Percentiles rank a stretch among this genome's conserved stretches.
phyloP scores from a whole-genome alignment of 306 rosid genomes.

The Cucurbita argyrosperma region DNA sequence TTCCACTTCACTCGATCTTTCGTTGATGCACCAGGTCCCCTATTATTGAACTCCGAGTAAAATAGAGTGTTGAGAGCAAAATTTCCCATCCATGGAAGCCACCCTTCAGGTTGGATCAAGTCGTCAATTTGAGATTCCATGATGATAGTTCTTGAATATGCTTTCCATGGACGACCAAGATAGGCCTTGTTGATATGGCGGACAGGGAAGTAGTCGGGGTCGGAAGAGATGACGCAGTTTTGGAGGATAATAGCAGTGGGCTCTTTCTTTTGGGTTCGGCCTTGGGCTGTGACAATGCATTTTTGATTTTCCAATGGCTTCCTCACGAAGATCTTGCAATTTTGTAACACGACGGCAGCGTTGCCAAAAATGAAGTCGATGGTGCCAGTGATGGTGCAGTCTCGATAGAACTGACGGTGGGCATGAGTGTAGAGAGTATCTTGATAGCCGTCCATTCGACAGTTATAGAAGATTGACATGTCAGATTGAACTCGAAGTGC shows the following conservation, averaged over 20 bases:
- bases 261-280: not conserved
- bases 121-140: slow-evolving; percentile 21
- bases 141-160: slow-evolving; percentile 29
- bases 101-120: slow-evolving; percentile 16
- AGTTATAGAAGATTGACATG: slow-evolving; percentile 13
- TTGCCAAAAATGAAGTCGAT: slow-evolving; percentile 20
- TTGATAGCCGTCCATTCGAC: slow-evolving; percentile 15
- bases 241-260: slow-evolving; percentile 22
- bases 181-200: not conserved
- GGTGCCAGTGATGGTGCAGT: slow-evolving; percentile 13
- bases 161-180: slow-evolving; percentile 43
- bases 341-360: slow-evolving; percentile 7
- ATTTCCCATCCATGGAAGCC: slow-evolving; percentile 23
- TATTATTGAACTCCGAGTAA: slow-evolving; percentile 22
- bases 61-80: slow-evolving; percentile 6
- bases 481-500: slow-evolving; percentile 14
- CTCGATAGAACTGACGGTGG: slow-evolving; percentile 18
- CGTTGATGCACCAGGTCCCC: slow-evolving; percentile 17
- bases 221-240: slow-evolving; percentile 19
- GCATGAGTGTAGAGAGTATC: slow-evolving; percentile 20
- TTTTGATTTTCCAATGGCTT: slow-evolving; percentile 16
- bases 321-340: slow-evolving; percentile 21
- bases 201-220: not conserved
- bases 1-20: slow-evolving; percentile 27
- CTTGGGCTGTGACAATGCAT: slow-evolving; percentile 33